Evolutionary conservation across 768 basidiomycete genomes (phyloP), one percentile per base, ranked within the genome.

Genomic region (Mrakia hoshinonis): DNA sequence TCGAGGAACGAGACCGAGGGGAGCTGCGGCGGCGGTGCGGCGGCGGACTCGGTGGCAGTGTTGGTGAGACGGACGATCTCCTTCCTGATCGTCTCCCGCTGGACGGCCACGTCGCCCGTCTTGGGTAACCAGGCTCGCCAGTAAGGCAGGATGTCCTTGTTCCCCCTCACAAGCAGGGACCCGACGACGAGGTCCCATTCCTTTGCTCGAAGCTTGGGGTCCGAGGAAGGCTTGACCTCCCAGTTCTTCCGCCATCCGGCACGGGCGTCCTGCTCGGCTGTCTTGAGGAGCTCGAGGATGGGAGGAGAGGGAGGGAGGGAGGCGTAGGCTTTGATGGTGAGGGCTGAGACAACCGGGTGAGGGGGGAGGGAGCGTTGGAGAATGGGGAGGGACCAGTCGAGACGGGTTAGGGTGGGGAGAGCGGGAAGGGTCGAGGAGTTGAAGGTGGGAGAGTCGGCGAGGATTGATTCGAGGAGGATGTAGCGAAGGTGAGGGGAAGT

Each of bases 131-230:
- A 61, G 12, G 58, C 10, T 39, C 58, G 31, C 36, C 36, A 61
- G 22, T 39, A 61, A n/a, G 58, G 58, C 5, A 61, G 34, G 34
- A 61, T 15, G 13, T 61, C 58, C 34, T 36, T 39, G 36, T 39
- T 61, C 7, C 34, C 58, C 36, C 58, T 34, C 10, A 36, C 34
- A 31, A 61, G 31, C 31, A 61, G 20, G 34, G 58, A 31, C n/a
- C 58, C 58, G 20, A 61, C 58, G 58, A 61, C 58, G 34, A 61
- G 34, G 12, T 22, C 22, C 58, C 58, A 61, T 38, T 61, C 58
- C 22, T 31, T 61, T n/a, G 18, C 31, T 36, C 58, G 58, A 31
- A 36, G 15, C 58, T 36, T 22, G 58, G 36, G 12, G 4, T 11
- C 12, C 5, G 31, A 6, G 31, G 58, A 61, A 11, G 58, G 58